A percentile compares a stretch with the other conserved stretches of the same genome.
Conservation (phyloP, 140 eudicot genomes). For the Oenanthe javanica region DNA sequence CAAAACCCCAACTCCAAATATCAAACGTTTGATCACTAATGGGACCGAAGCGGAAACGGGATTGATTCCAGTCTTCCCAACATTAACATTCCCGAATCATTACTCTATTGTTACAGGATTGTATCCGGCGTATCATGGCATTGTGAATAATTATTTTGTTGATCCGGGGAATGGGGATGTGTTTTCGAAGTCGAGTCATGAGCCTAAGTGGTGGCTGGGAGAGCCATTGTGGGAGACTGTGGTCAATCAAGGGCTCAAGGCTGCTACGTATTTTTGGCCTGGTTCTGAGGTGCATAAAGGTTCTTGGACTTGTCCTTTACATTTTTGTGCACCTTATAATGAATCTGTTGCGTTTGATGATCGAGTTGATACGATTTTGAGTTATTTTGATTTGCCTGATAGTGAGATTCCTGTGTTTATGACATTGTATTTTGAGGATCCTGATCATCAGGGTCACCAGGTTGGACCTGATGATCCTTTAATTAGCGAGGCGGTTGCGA, state of each 20-base stretch:
- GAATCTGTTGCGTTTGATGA: neutral
- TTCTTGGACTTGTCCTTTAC: neutral
- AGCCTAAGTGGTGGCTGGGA: conserved; percentile 54
- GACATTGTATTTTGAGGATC: conserved; percentile 4
- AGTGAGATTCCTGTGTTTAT: neutral
- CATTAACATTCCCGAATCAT: neutral
- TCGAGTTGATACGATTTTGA: neutral
- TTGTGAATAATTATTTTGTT: neutral
- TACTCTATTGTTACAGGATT: neutral
- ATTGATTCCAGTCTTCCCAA: neutral
- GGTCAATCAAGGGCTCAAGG: conserved; percentile 28
- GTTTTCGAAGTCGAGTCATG: conserved; percentile 41
- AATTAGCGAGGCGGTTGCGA: neutral
- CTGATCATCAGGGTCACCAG: conserved; percentile 9
- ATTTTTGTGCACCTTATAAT: neutral
- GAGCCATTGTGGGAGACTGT: conserved; percentile 60
- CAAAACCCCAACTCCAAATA: neutral
- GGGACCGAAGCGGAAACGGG: neutral
- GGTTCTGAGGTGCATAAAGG: conserved; percentile 42
- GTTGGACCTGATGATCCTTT: conserved; percentile 5
- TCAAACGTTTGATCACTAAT: neutral
- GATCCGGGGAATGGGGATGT: conserved; percentile 27
- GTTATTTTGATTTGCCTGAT: neutral
- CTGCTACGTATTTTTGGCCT: conserved; percentile 54
- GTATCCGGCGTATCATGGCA: neutral